Base-by-base conservation (phyloP, 2,329 filamentous ascomycete genomes). In the Colletotrichum lindemuthianum region DNA sequence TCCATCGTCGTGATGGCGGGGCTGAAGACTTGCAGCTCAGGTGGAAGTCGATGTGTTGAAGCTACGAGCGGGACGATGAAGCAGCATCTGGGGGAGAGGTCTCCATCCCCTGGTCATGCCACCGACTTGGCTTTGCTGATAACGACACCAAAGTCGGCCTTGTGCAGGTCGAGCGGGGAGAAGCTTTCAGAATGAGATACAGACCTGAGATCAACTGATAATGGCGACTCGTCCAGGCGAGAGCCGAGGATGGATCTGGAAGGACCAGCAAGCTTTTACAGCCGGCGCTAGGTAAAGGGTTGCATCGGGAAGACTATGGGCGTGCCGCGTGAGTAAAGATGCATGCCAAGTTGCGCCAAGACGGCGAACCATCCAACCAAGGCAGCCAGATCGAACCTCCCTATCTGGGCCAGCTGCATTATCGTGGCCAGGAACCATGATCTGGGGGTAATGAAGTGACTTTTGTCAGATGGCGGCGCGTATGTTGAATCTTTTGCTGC, bases 291-390 rank as follows among this genome's bases (percentile, higher is more conserved):
- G 32, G 15, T 33, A 39, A 51, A 16, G 15, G 45, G 59, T 63
- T 50, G 54, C 41, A 63, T 47, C 48, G 59, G 34, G 44, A 56
- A 34, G 16, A 39, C 36, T 6, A 49, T 39, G 24, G 49, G 12
- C 52, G n/a, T n/a, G n/a, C n/a, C n/a, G n/a, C n/a, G 36, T 32
- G 36, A 43, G 9, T 56, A 12, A 41, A 55, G 41, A 32, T 41
- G 36, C 50, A 60, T 60, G 58, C 58, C 58, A 60, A 60, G 58
- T 51, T 60, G 43, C 44, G 58, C 58, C 58, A 49, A 63, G 53
- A 39, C 53, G 53, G 59, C 34, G 37, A 39, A 51, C 10, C 16
- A 39, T 59, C 59, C 59, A 58, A 59, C 59, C 59, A 58, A 32
- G 59, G 53, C 59, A 59, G 39, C 34, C 16, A 37, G 39, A 10